Conservation (phyloP, 2,329 filamentous ascomycete genomes). For the Hortaea werneckii region DNA sequence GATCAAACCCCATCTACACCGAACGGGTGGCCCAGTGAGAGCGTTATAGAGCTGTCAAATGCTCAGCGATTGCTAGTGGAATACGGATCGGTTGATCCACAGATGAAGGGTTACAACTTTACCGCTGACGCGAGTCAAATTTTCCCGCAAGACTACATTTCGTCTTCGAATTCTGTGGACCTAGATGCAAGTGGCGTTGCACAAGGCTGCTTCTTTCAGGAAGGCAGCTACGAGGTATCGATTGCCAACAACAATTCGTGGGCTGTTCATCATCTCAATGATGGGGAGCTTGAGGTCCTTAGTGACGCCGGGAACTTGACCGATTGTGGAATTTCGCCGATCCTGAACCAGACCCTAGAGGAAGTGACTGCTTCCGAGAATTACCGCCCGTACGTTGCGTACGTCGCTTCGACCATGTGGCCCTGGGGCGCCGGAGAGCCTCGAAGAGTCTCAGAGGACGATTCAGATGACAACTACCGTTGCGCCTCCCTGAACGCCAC, state of each 20-base stretch:
- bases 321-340: slow-evolving; percentile 50
- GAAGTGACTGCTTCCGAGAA: slow-evolving; percentile 41
- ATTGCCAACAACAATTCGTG: slow-evolving; percentile 11
- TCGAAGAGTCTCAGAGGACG: slow-evolving; percentile 28
- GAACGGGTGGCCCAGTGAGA: slow-evolving; percentile 55
- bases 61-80: slow-evolving; percentile 45
- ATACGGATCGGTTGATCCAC: slow-evolving; percentile 47
- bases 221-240: slow-evolving; percentile 30
- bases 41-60: slow-evolving; percentile 45
- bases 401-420: slow-evolving; percentile 46
- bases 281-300: slow-evolving; percentile 14
- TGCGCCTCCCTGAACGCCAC: slow-evolving; percentile 47
- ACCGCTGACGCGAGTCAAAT: slow-evolving; percentile 40
- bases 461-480: slow-evolving; percentile 25
- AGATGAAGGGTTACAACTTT: slow-evolving; percentile 48
- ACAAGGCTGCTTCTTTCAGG: slow-evolving; percentile 45
- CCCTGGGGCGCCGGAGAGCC: slow-evolving; percentile 51
- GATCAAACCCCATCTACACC: slow-evolving; percentile 35
- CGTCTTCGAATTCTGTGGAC: slow-evolving; percentile 26
- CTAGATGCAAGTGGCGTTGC: slow-evolving; percentile 33
- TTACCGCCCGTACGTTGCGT: slow-evolving; percentile 39
- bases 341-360: slow-evolving; percentile 47
- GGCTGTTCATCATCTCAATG: background rate
- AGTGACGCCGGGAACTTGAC: slow-evolving; percentile 33
- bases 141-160: slow-evolving; percentile 41